A percentile compares a stretch with the other conserved stretches of the same genome.
phyloP scores from a whole-genome alignment of 1,284 basidiomycete species.

The Blastosporella zonata region DNA sequence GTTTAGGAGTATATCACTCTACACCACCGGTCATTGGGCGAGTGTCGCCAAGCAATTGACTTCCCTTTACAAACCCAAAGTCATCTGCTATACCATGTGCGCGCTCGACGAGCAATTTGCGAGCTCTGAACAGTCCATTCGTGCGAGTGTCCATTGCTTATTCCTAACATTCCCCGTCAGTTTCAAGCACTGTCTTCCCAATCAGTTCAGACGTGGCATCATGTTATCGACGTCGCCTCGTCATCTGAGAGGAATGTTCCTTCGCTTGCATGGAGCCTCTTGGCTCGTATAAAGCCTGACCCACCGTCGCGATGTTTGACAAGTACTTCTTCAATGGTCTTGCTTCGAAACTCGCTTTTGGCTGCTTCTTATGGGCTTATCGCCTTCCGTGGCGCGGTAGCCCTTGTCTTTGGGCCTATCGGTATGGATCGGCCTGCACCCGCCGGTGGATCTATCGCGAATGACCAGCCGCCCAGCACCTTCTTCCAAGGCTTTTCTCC shows the following conservation, averaged over 20 bases:
- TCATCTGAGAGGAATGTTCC: conserved; percentile 7
- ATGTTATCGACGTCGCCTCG: not conserved
- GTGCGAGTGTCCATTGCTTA: not conserved
- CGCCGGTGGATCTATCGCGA: conserved; percentile 28
- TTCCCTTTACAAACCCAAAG: not conserved
- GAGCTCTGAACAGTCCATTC: not conserved
- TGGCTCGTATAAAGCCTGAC: conserved; percentile 10
- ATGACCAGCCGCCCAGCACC: conserved; percentile 29
- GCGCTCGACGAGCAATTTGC: not conserved
- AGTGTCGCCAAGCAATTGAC: not conserved
- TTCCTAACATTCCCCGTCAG: not conserved
- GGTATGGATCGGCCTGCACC: conserved; percentile 26
- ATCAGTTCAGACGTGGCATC: not conserved
- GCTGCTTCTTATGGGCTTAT: conserved; percentile 12
- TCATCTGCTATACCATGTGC: conserved; percentile 1
- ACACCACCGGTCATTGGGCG: not conserved
- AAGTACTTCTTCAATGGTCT: conserved; percentile 12
- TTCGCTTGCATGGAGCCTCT: not conserved
- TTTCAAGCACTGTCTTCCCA: not conserved
- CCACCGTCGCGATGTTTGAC: not conserved
- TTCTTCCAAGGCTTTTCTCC: conserved; percentile 32
- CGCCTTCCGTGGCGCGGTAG: conserved; percentile 5
- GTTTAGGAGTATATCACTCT: conserved; percentile 5
- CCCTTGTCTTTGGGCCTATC: conserved; percentile 29
- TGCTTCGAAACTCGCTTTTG: conserved; percentile 11